Evolutionary conservation across 2,329 filamentous ascomycete genomes (phyloP), one percentile per base, ranked within the genome.

Genomic region (Purpureocillium lavendulum): DNA sequence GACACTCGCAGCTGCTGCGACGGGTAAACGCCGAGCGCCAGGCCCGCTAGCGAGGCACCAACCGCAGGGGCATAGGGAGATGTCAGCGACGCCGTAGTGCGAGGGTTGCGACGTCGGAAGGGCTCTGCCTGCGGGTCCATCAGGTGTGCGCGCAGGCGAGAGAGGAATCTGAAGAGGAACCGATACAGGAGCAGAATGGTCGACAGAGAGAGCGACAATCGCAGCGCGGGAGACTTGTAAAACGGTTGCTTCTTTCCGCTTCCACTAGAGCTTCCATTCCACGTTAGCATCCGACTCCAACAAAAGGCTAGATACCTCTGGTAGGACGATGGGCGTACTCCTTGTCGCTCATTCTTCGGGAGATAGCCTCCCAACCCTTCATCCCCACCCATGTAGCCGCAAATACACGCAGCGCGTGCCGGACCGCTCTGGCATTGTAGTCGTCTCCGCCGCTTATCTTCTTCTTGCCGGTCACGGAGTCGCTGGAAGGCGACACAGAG

Each of bases 151-250:
- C 90, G 82, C 33, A 97, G 68, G 21, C 87, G 78, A 18, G 77
- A 76, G 52, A 97, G 85, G 70, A 97, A 95, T 43, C 90, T 86
- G 64, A 90, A 87, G 18, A 97, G 78, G 1, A 95, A 71, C 24
- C 92, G 80, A 59, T 98, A 92, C 45, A 94, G 77, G 33, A 97
- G 77, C 15, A 97, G 73, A 46, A 96, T 87, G 3, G 85, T 75
- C 13, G 88, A 89, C 12, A 96, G 72, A 0, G 87, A 92, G 8
- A 89, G 69, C 0, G 88, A 90, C 9, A 95, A 71, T 40, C 88
- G 77, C 37, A 92, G 68, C 17, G 84, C 83, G 0, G 81, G 71
- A 1, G 82, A 87, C 45, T 73, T 77, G 63, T 77, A 72, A 13
- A 79, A 64, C 0, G 75, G 69, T 32, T 71, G 63, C 50, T 73